phyloP scores from a whole-genome alignment of 2,329 filamentous ascomycete genomes.

The Trichophyton equinum region DNA sequence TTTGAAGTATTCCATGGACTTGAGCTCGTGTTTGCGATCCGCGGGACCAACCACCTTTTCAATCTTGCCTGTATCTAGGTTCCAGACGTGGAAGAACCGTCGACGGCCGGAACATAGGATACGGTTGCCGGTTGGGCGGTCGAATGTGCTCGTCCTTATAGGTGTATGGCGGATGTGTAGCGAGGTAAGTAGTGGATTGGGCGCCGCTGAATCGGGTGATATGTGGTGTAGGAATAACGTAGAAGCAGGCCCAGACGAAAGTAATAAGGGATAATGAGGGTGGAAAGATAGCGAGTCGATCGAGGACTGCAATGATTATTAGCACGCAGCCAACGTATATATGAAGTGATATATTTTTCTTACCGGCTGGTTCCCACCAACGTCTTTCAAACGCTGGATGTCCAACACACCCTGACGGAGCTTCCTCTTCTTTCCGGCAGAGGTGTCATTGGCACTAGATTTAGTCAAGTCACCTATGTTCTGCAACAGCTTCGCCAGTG shows the following conservation, averaged over 20 bases:
- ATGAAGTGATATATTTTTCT: not conserved
- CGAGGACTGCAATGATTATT: conserved; percentile 39
- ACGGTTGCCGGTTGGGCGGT: conserved; percentile 57
- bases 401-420: conserved; percentile 78
- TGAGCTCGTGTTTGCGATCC: conserved; percentile 64
- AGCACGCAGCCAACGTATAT: not conserved
- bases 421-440: conserved; percentile 52
- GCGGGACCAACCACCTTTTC: conserved; percentile 67
- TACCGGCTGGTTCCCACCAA: conserved; percentile 61
- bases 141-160: conserved; percentile 72
- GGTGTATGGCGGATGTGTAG: conserved; percentile 75
- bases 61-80: conserved; percentile 66
- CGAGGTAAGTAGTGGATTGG: conserved; percentile 81
- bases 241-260: conserved; percentile 77
- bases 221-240: conserved; percentile 84
- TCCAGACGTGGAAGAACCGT: conserved; percentile 89
- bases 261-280: conserved; percentile 71
- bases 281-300: conserved; percentile 83
- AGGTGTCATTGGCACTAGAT: conserved; percentile 34
- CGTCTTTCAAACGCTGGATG: conserved; percentile 79
- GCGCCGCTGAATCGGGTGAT: conserved; percentile 59
- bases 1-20: conserved; percentile 81
- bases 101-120: conserved; percentile 83
- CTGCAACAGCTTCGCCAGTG: conserved; percentile 68
- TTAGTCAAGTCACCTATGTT: conserved; percentile 55